phyloP scores from a whole-genome alignment of 202 grass and related monocot genomes.

The Zoysia matrella region DNA sequence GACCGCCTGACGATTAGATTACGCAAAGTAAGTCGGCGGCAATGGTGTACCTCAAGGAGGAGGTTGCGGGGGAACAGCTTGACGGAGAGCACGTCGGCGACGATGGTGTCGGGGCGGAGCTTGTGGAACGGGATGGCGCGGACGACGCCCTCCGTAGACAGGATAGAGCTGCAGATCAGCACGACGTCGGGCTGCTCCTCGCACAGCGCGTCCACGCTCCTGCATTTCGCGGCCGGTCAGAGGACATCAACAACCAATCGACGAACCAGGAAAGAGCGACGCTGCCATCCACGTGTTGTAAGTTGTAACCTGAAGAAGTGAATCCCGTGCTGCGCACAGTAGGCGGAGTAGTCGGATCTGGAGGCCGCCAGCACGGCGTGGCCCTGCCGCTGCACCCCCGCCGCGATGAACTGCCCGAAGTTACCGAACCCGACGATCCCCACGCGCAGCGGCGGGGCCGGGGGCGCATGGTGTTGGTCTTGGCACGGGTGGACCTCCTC shows the following conservation, averaged over 20 bases:
- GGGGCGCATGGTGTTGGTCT: neutral
- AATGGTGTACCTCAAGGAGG: constrained; percentile 61
- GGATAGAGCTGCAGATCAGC: constrained; percentile 75
- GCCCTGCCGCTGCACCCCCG: constrained; percentile 62
- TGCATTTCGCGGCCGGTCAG: constrained; percentile 25
- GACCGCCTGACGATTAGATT: no score
- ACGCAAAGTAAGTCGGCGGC: no score
- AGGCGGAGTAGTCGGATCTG: constrained; percentile 62
- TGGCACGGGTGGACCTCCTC: neutral
- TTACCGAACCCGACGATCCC: constrained; percentile 74
- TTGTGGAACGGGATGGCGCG: constrained; percentile 53
- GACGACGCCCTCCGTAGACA: constrained; percentile 63
- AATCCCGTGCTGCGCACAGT: constrained; percentile 52
- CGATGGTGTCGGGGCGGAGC: constrained; percentile 61
- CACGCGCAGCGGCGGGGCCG: constrained; percentile 28
- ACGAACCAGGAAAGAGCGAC: neutral
- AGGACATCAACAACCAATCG: neutral
- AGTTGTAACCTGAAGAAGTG: constrained; percentile 52
- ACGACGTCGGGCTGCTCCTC: constrained; percentile 67
- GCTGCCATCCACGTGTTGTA: no score
- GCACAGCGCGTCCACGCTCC: constrained; percentile 58
- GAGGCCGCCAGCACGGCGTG: constrained; percentile 66
- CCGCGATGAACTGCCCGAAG: constrained; percentile 73
- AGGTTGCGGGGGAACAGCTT: constrained; percentile 81
- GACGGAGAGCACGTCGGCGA: constrained; percentile 76